Percentiles rank a stretch among this genome's conserved stretches.
Conservation (phyloP, 495 filamentous ascomycete species). For the Talaromyces borbonicus region DNA sequence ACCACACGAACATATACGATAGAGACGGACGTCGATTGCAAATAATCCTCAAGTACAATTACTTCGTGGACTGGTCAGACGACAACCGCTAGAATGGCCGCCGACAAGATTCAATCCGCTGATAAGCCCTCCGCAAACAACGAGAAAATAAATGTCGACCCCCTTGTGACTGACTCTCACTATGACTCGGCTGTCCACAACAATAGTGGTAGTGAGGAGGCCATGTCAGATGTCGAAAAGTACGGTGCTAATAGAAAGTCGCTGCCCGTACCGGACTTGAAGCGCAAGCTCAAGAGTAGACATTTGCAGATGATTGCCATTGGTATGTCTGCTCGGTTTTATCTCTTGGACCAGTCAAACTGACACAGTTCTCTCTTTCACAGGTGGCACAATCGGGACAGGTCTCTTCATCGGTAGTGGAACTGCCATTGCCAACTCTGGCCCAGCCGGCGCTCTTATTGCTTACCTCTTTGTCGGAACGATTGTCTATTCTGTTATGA, state of each 20-base stretch:
- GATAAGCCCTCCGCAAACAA: background rate
- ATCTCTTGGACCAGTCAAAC: conserved; percentile 35
- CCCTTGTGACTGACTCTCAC: background rate
- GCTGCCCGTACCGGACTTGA: conserved; percentile 32
- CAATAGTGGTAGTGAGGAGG: conserved; percentile 6
- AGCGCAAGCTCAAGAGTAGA: conserved; percentile 57
- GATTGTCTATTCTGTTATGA: conserved; percentile 46
- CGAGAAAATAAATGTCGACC: background rate
- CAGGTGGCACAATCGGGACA: conserved; percentile 64
- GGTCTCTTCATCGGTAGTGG: conserved; percentile 69
- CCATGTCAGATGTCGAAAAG: conserved; percentile 31
- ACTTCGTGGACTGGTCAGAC: too few species aligned
- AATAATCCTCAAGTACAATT: too few species aligned
- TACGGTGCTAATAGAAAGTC: conserved; percentile 30
- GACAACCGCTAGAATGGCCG: background rate
- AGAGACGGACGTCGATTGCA: too few species aligned
- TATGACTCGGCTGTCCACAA: conserved; percentile 2
- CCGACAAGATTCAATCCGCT: background rate
- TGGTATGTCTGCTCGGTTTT: conserved; percentile 41
- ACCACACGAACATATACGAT: too few species aligned
- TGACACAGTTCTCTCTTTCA: background rate
- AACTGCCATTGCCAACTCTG: conserved; percentile 48
- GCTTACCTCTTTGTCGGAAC: conserved; percentile 59
- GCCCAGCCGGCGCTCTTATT: conserved; percentile 60
- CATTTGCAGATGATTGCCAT: conserved; percentile 71